Percentiles rank a stretch among this genome's conserved stretches.
Evolutionary conservation across 2,329 filamentous ascomycete species (phyloP).

Genomic region (Bipolaris oryzae): DNA sequence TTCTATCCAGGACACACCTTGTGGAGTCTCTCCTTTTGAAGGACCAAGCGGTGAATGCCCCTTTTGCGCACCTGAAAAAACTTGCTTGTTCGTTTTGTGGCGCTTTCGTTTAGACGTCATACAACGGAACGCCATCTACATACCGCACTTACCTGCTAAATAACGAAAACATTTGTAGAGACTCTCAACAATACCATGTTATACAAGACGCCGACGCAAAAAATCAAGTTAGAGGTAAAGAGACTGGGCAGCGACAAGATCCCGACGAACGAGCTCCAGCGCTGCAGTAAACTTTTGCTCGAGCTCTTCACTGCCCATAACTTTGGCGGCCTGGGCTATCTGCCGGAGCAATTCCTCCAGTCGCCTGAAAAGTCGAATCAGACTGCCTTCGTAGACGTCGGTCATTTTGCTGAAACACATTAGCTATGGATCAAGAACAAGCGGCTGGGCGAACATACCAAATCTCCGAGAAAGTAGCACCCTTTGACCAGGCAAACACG

Average conservation of each 20-base stretch:
- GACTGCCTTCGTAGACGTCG: slow-evolving; percentile 93
- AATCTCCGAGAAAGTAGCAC: slow-evolving; percentile 87
- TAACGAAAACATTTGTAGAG: slow-evolving; percentile 15
- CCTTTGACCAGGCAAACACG: slow-evolving; percentile 88
- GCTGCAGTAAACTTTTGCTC: slow-evolving; percentile 90
- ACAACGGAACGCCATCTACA: slow-evolving; percentile 22
- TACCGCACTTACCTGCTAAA: slow-evolving; percentile 24
- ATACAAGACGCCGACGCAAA: slow-evolving; percentile 21
- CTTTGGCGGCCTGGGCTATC: slow-evolving; percentile 93
- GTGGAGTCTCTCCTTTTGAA: slow-evolving; percentile 20
- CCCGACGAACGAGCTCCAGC: slow-evolving; percentile 82
- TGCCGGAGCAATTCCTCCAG: slow-evolving; percentile 93
- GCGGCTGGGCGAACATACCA: slow-evolving; percentile 69
- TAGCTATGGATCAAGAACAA: slow-evolving; percentile 5
- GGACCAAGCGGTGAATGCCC: slow-evolving; percentile 24
- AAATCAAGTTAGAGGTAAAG: slow-evolving; percentile 68
- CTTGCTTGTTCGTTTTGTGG: slow-evolving; percentile 23
- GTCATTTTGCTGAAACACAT: slow-evolving; percentile 86
- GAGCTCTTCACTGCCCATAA: slow-evolving; percentile 96
- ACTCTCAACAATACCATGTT: slow-evolving; percentile 17
- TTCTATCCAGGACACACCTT: slow-evolving; percentile 32
- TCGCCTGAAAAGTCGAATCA: slow-evolving; percentile 94
- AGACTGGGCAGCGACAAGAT: slow-evolving; percentile 94
- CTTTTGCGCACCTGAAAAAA: slow-evolving; percentile 21
- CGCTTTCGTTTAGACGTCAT: slow-evolving; percentile 19